Evolutionary conservation across 495 filamentous ascomycete genomes (phyloP).

Genomic region (Aspergillus sparsus): DNA sequence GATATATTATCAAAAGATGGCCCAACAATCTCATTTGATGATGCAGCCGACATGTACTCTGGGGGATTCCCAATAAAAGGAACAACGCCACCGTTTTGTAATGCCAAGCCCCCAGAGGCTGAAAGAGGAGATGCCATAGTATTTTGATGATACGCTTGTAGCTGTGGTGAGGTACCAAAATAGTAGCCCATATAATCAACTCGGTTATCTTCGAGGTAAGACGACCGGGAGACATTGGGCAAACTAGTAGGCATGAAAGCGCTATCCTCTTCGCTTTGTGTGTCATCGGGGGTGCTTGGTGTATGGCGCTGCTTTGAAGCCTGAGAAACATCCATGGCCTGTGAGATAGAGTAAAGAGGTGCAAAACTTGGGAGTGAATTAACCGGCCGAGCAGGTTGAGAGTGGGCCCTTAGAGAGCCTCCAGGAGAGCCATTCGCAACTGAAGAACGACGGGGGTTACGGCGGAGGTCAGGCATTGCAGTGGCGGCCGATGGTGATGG

Average conservation of each 20-base stretch:
- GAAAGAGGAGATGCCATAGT: conserved; percentile 48
- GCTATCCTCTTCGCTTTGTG: conserved; percentile 45
- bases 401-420: conserved; percentile 61
- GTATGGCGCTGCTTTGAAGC: conserved; percentile 34
- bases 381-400: conserved; percentile 61
- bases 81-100: conserved; percentile 49
- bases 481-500: conserved; percentile 60
- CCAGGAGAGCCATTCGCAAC: conserved; percentile 54
- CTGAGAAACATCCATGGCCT: conserved; percentile 39
- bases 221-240: conserved; percentile 40
- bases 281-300: conserved; percentile 39
- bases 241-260: conserved; percentile 44
- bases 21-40: conserved; percentile 31
- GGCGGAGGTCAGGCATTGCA: conserved; percentile 56
- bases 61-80: conserved; percentile 42
- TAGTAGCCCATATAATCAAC: conserved; percentile 71
- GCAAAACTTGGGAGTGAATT: conserved; percentile 45
- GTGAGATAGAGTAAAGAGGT: conserved; percentile 41
- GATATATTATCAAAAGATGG: conserved; percentile 28
- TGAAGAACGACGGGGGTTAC: conserved; percentile 58
- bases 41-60: conserved; percentile 44
- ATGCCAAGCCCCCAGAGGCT: conserved; percentile 47
- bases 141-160: conserved; percentile 51
- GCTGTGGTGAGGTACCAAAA: conserved; percentile 56
- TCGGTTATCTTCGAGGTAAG: conserved; percentile 48